A percentile compares a stretch with the other conserved stretches of the same genome.
These are phyloP conservation scores for Vaccinium macrocarpon DNA, from an alignment of 148 eudicot species.

Conservation along the genomic window DNA sequence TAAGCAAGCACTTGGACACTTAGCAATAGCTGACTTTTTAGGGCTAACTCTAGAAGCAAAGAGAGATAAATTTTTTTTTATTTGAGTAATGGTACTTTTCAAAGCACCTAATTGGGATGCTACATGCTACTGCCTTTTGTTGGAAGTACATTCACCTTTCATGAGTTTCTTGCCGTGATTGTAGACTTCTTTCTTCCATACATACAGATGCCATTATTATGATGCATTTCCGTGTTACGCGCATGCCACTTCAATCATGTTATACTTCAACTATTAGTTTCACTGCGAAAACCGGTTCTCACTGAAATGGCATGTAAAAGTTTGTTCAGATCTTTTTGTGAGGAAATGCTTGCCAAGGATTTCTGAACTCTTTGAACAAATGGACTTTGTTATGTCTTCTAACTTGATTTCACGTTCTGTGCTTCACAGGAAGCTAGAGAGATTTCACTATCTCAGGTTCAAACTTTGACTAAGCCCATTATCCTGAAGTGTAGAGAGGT, in stretches of 20 bases:
- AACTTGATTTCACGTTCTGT: slow-evolving; percentile 18
- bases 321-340: slow-evolving; percentile 3
- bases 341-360: not conserved
- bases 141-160: not conserved
- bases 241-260: not conserved
- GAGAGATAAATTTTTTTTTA: not conserved
- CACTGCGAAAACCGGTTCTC: not conserved
- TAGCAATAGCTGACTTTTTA: not conserved
- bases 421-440: slow-evolving; percentile 81
- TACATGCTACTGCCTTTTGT: not conserved
- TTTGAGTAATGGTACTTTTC: not conserved
- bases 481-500: slow-evolving; percentile 90
- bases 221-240: not conserved
- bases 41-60: not conserved
- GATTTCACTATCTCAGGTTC: slow-evolving; percentile 67
- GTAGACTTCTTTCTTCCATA: not conserved
- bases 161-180: slow-evolving; percentile 1
- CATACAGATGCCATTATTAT: not conserved
- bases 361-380: not conserved
- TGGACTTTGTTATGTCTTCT: slow-evolving; percentile 9
- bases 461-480: slow-evolving; percentile 56
- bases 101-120: not conserved
- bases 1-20: not conserved
- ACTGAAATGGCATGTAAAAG: slow-evolving; percentile 3
- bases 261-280: not conserved